These are phyloP conservation scores for Rubus parviflorus DNA, from an alignment of 306 rosid genomes.

Conservation along the genomic window DNA sequence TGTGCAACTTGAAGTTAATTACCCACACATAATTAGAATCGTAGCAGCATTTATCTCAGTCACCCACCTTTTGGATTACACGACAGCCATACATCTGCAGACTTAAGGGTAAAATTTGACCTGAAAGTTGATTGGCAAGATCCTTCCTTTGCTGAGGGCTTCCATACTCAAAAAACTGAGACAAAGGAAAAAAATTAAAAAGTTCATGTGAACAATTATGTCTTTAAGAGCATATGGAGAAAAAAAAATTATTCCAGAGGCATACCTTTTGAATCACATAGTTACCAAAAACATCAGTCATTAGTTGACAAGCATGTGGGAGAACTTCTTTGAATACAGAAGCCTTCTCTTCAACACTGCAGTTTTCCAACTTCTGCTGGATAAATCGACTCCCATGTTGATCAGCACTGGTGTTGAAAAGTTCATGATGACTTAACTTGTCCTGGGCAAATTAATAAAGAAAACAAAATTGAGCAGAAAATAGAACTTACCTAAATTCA, in stretches of 20 bases:
- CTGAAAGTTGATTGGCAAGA: conserved; percentile 57
- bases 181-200: neutral
- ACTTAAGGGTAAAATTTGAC: conserved; percentile 58
- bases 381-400: conserved; percentile 84
- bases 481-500: conserved; percentile 54
- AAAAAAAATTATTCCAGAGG: neutral
- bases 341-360: conserved; percentile 56
- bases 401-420: conserved; percentile 50
- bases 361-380: conserved; percentile 67
- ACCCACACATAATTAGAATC: neutral
- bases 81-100: conserved; percentile 80
- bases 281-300: conserved; percentile 70
- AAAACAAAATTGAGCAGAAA: conserved; percentile 9
- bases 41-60: neutral
- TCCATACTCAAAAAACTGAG: conserved; percentile 63
- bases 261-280: conserved; percentile 71
- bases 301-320: conserved; percentile 55
- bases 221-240: neutral
- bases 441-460: neutral
- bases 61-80: conserved; percentile 68
- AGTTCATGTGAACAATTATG: neutral
- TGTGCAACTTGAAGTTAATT: conserved; percentile 12
- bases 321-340: conserved; percentile 65
- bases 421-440: conserved; percentile 3
- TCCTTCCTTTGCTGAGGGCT: conserved; percentile 57